A percentile compares a stretch with the other conserved stretches of the same genome.
Conservation (phyloP, 495 filamentous ascomycete genomes). For the Annulohypoxylon maeteangense region DNA sequence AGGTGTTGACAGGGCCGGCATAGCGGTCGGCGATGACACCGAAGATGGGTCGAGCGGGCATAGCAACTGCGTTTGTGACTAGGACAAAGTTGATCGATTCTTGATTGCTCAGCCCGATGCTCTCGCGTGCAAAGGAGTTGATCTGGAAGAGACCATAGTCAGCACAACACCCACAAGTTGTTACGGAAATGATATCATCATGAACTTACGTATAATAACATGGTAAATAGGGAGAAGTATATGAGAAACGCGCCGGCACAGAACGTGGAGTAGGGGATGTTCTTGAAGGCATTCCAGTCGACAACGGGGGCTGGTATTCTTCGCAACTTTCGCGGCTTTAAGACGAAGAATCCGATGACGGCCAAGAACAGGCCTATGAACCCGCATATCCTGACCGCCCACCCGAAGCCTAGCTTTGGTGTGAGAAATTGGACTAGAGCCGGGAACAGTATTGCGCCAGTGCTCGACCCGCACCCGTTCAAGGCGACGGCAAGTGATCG, state of each 20-base stretch:
- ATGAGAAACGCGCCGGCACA: conserved; percentile 50
- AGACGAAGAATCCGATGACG: conserved; percentile 42
- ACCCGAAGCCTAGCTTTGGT: conserved; percentile 54
- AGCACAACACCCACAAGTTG: background rate
- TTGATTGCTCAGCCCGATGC: conserved; percentile 49
- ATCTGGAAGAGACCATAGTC: conserved; percentile 56
- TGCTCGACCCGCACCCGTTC: conserved; percentile 53
- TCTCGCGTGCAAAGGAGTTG: conserved; percentile 57
- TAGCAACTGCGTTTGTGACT: conserved; percentile 53
- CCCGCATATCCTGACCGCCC: conserved; percentile 54
- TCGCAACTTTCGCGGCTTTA: conserved; percentile 48
- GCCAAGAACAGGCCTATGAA: conserved; percentile 51
- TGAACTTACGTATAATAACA: conserved; percentile 55
- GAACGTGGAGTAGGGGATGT: conserved; percentile 51
- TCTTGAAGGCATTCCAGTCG: conserved; percentile 53
- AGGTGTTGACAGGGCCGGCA: conserved; percentile 53
- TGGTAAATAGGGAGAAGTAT: conserved; percentile 58
- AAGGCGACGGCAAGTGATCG: conserved; percentile 51
- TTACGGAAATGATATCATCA: background rate
- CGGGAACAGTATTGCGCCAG: conserved; percentile 55
- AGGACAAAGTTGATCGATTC: conserved; percentile 55
- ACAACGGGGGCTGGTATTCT: conserved; percentile 49
- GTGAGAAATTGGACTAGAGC: conserved; percentile 54
- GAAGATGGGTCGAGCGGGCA: conserved; percentile 49
- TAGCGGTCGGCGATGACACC: conserved; percentile 53